These are phyloP conservation scores for Colletotrichum incanum DNA, from an alignment of 2,329 filamentous ascomycete species.

Conservation along the genomic window DNA sequence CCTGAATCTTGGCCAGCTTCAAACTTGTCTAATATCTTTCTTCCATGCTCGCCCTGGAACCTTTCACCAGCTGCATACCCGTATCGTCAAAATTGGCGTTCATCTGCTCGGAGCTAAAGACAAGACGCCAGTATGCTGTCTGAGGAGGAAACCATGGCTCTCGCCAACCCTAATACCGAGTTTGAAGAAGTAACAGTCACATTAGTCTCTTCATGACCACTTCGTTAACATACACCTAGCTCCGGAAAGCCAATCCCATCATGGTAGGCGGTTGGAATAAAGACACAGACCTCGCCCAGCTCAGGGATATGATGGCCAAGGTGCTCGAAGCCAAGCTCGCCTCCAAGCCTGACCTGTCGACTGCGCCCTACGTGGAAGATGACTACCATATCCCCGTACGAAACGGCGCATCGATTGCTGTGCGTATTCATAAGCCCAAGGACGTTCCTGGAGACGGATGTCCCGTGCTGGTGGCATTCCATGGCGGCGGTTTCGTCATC, in stretches of 20 bases:
- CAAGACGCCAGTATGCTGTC: constrained; percentile 46
- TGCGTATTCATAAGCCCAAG: constrained; percentile 47
- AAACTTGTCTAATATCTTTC: too few relatives aligned
- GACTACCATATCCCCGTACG: constrained; percentile 47
- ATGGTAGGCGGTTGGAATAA: constrained; percentile 44
- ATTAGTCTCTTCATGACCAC: constrained; percentile 19
- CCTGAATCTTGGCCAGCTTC: too few relatives aligned
- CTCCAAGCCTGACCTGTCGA: constrained; percentile 39
- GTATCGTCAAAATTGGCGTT: background rate
- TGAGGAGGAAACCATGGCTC: constrained; percentile 47
- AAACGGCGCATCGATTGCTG: constrained; percentile 45
- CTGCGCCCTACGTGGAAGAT: constrained; percentile 41
- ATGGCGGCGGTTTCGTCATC: constrained; percentile 49
- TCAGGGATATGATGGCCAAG: constrained; percentile 45
- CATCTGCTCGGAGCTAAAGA: background rate
- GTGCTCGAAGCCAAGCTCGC: constrained; percentile 30
- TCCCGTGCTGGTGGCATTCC: constrained; percentile 49
- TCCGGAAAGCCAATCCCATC: constrained; percentile 39
- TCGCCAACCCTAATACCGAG: constrained; percentile 45
- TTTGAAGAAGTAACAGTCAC: constrained; percentile 34
- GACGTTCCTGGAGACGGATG: constrained; percentile 38
- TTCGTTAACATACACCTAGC: constrained; percentile 10
- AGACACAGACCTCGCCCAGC: constrained; percentile 45
- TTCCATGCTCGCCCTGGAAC: too few relatives aligned
- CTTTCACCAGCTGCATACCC: too few relatives aligned